phyloP scores from a whole-genome alignment of 495 filamentous ascomycete genomes.

The Penicillium canescens region DNA sequence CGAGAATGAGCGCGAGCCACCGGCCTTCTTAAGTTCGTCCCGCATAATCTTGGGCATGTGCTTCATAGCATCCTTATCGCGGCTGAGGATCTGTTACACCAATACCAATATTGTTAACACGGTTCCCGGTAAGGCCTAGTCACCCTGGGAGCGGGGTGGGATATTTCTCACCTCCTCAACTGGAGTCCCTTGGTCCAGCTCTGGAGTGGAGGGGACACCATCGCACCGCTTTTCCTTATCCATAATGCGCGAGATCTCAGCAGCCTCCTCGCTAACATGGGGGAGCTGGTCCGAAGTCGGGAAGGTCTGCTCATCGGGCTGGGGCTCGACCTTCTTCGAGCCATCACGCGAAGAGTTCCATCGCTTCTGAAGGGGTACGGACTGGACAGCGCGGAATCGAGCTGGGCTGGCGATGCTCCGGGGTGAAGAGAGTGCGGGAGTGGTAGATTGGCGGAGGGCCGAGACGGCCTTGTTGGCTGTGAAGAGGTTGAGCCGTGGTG shows the following conservation, averaged over 20 bases:
- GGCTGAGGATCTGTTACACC: constrained; percentile 58
- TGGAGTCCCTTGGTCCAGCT: constrained; percentile 65
- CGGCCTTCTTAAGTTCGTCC: constrained; percentile 49
- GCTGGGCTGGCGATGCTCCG: constrained; percentile 26
- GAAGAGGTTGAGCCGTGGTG: constrained; percentile 41
- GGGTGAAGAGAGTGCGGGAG: constrained; percentile 17
- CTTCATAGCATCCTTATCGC: constrained; percentile 60
- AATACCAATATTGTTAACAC: not conserved
- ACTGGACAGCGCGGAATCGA: constrained; percentile 25
- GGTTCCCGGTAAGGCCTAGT: not conserved
- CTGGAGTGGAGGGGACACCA: constrained; percentile 51
- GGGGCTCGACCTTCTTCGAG: constrained; percentile 36
- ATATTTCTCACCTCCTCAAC: constrained; percentile 58
- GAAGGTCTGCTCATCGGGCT: constrained; percentile 40
- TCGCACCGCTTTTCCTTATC: constrained; percentile 43
- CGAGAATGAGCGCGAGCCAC: constrained; percentile 58
- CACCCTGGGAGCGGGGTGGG: not conserved
- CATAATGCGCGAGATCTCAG: constrained; percentile 54
- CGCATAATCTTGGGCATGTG: constrained; percentile 70
- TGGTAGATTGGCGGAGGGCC: constrained; percentile 32
- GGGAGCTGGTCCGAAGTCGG: constrained; percentile 58
- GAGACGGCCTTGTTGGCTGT: constrained; percentile 36
- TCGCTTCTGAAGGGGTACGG: constrained; percentile 26
- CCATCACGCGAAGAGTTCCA: constrained; percentile 45
- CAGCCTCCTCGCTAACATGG: constrained; percentile 66